phyloP scores from a whole-genome alignment of 768 basidiomycete genomes.

The Hemileccinum impolitum region DNA sequence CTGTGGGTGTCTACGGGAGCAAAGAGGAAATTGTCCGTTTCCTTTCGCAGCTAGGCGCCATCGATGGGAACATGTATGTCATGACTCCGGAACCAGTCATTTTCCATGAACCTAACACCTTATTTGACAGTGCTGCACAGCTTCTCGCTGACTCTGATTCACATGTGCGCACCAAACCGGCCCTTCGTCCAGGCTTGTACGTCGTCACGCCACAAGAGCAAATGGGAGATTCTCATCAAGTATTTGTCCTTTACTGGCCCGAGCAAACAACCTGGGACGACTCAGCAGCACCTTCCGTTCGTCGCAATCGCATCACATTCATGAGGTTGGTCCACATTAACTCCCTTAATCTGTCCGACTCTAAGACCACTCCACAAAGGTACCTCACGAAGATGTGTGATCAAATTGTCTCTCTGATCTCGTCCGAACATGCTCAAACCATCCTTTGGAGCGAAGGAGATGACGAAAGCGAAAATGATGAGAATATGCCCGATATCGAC shows the following conservation, averaged over 20 bases:
- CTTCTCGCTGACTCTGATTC: conserved; percentile 14
- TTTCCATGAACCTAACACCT: not conserved
- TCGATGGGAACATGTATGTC: conserved; percentile 42
- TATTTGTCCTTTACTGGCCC: conserved; percentile 60
- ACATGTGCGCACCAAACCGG: conserved; percentile 2
- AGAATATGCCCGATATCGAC: conserved; percentile 28
- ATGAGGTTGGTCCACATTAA: conserved; percentile 44
- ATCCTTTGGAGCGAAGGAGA: conserved; percentile 44
- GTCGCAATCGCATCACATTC: conserved; percentile 55
- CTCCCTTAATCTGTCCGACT: not conserved
- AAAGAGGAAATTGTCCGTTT: conserved; percentile 48
- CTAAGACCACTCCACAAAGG: conserved; percentile 24
- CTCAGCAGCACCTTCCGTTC: conserved; percentile 39
- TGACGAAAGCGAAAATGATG: conserved; percentile 25
- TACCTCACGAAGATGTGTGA: conserved; percentile 60
- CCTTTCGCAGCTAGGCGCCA: conserved; percentile 32
- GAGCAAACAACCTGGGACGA: conserved; percentile 60
- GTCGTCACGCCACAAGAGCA: conserved; percentile 10
- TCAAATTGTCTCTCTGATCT: conserved; percentile 50
- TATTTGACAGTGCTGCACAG: conserved; percentile 7
- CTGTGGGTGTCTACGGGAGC: conserved; percentile 57
- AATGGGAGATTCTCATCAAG: conserved; percentile 10
- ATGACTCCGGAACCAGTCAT: not conserved
- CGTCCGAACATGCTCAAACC: conserved; percentile 41
- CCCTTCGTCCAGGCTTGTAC: conserved; percentile 23